Evolutionary conservation across 768 basidiomycete genomes (phyloP), one percentile per base, ranked within the genome.

Genomic region (Chiua virens): DNA sequence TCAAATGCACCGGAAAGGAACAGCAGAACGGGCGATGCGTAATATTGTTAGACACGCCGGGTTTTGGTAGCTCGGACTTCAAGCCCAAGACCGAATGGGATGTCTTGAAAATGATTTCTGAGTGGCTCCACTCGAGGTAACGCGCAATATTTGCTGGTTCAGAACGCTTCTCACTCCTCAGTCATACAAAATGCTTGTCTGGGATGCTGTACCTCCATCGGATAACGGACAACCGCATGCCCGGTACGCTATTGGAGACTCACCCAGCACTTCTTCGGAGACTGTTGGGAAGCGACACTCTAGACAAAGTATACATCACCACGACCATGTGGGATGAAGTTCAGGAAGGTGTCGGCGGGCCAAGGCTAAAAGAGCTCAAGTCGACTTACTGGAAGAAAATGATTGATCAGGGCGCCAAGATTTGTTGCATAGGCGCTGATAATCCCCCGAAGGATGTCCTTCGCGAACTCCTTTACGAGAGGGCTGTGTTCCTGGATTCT

Each of bases 301-400:
- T 70, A 14, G 50, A 52, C 1, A 68, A 69, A 17, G 23, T 73
- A 1, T 48, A 67, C 15, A 52, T 74, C n/a, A 61, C 62, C 8
- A 73, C 75, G 1, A 73, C 74, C 8, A 73, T 71, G 68, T 76
- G 73, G 74, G 69, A 69, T 53, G 61, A 61, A 38, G 56, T 69
- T 17, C 56, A 57, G 1, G 25, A 17, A 4, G 36, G 25, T 0
- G 50, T 58, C 4, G 73, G 68, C 4, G 37, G 54, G 22, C 38
- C 36, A 42, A 57, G 59, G 48, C 21, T 51, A 14, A 11, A 43
- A 5, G 51, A 58, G 25, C 57, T 62, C 13, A n/a, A 2, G 17
- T 4, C 0, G 22, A 39, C 45, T 2, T 50, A 45, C 27, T 59
- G 57, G 57, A 42, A 42, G 30, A 2, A 13, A 2, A 50, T 59